These are phyloP conservation scores for Erythrobasidium hasegawianum DNA, from an alignment of 1,284 basidiomycete genomes.

Conservation along the genomic window DNA sequence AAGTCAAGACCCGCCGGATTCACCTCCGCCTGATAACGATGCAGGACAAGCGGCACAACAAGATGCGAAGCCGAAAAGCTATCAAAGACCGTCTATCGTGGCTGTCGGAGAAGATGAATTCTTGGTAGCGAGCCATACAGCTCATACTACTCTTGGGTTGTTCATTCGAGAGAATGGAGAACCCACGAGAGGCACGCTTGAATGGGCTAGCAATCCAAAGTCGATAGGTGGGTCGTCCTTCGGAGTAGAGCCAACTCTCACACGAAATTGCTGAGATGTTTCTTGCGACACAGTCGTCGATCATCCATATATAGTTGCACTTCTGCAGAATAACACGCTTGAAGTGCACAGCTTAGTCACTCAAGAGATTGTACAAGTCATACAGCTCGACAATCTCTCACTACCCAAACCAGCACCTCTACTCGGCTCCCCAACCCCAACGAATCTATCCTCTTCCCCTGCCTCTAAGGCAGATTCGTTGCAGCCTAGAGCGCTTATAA, in stretches of 20 bases:
- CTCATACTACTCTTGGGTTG: conserved; percentile 63
- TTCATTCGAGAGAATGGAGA: conserved; percentile 80
- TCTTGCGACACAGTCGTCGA: conserved; percentile 62
- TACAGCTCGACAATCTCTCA: conserved; percentile 53
- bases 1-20: conserved; percentile 56
- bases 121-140: conserved; percentile 50
- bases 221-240: conserved; percentile 73
- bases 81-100: conserved; percentile 31
- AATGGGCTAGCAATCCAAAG: conserved; percentile 74
- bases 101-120: conserved; percentile 66
- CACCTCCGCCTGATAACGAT: conserved; percentile 19
- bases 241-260: too few relatives aligned
- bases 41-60: too few relatives aligned
- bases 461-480: conserved; percentile 46
- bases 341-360: conserved; percentile 75
- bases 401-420: neutral
- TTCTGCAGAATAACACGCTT: conserved; percentile 72
- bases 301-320: conserved; percentile 69
- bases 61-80: conserved; percentile 19
- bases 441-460: conserved; percentile 38
- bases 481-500: conserved; percentile 46
- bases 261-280: neutral
- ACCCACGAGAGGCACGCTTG: conserved; percentile 78
- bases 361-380: conserved; percentile 67
- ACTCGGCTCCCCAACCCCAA: conserved; percentile 35